These are phyloP conservation scores for Oehlia diaphana DNA, from an alignment of 192 early-diverging fungal genomes.

Conservation along the genomic window DNA sequence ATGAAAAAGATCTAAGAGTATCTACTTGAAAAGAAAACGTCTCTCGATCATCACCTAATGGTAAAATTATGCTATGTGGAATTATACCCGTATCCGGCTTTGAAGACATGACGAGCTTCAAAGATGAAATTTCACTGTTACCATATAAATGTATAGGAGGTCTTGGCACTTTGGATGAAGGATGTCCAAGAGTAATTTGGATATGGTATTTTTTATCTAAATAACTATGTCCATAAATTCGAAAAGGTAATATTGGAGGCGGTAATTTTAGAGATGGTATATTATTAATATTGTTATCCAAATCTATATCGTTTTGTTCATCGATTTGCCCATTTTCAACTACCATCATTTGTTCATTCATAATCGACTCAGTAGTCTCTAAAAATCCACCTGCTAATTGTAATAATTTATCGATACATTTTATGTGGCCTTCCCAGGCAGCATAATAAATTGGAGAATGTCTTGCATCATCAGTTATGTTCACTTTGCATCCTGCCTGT, in stretches of 20 bases:
- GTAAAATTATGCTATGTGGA: constrained; percentile 89
- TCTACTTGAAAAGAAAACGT: constrained; percentile 86
- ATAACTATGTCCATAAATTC: constrained; percentile 98
- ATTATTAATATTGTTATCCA: constrained; percentile 5
- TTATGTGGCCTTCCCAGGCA: constrained; percentile 86
- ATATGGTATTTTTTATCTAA: constrained; percentile 88
- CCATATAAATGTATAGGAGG: constrained; percentile 62
- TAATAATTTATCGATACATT: constrained; percentile 71
- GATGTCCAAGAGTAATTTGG: constrained; percentile 69
- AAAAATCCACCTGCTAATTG: constrained; percentile 60
- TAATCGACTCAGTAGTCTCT: constrained; percentile 25
- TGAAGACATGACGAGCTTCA: constrained; percentile 85
- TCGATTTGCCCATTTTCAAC: neutral
- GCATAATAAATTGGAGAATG: constrained; percentile 89
- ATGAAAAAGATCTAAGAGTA: constrained; percentile 66
- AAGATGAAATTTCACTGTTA: constrained; percentile 67
- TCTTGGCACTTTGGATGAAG: constrained; percentile 33
- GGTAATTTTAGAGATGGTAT: constrained; percentile 94
- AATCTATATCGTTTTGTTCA: neutral
- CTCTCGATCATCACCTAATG: constrained; percentile 78
- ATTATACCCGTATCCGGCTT: constrained; percentile 87
- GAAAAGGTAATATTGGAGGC: constrained; percentile 97
- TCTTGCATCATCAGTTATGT: constrained; percentile 79
- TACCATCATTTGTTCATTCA: neutral
- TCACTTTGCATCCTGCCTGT: constrained; percentile 71